Base-by-base conservation (phyloP, 805 yeast genomes). In the Saturnispora gosingensis region DNA sequence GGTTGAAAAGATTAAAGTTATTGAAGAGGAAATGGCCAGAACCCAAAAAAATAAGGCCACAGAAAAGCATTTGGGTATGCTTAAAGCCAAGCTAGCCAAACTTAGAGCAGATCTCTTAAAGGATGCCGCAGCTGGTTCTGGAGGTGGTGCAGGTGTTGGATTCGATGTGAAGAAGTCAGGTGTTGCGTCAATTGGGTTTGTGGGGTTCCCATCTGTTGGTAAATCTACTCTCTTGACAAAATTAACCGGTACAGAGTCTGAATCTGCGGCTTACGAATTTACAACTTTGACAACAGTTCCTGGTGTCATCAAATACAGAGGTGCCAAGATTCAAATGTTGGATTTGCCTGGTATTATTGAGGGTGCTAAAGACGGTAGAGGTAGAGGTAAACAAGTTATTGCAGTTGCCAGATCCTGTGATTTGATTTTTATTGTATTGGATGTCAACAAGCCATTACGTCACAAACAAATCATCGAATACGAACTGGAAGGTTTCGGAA, bases 161-260 rank as follows among this genome's bases (percentile, higher is more conserved):
- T 93, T 93, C 69, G 99, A 93, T 72, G 98, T 93, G 44, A 96
- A 96, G n/a, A 81, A 97, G 68, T 91, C 97, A 0, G 99, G 99
- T 70, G 97, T 88, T 13, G 97, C 97, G 3, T 81, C 96, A 8
- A 95, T 93, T 49, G 99, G 99, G 9, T 93, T 90, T 66, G 96
- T 93, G 43, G 99, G 99, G 3, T 93, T 93, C 66, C 99, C 99
- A 1, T 90, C 98, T 1, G 99, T 93, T 3, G 93, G 93, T 32
- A 86, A 86, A 62, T 81, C 88, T 8, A 93, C 99, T 1, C 71
- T 93, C 53, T 76, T 93, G 59, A 81, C 88, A 28, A 85, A 88
- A 67, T 72, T 93, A 47, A 93, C 99, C 0, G 98, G 99, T 56
- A 90, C 97, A 3, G 95, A 88, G 65, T 85, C 96, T 1, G 99